These are phyloP conservation scores for Verticillium nubilum DNA, from an alignment of 2,329 filamentous ascomycete genomes.

Conservation along the genomic window DNA sequence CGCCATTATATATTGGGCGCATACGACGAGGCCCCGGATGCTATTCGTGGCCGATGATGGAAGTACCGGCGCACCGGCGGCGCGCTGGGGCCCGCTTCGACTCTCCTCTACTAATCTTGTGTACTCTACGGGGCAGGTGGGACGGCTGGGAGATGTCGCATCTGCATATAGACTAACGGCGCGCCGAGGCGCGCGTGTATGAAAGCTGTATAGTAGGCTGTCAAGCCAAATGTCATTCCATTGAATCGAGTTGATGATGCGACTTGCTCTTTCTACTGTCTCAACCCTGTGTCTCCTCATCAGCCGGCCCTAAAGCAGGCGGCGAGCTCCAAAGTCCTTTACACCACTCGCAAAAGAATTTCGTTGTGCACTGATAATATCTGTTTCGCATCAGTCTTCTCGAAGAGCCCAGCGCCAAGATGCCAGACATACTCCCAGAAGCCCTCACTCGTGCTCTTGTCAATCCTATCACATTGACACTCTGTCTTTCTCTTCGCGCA, in stretches of 20 bases:
- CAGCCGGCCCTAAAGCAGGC: neutral
- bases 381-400: conserved; percentile 12
- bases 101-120: conserved; percentile 8
- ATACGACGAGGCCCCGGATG: neutral
- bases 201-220: conserved; percentile 14
- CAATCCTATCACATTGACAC: conserved; percentile 21
- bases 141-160: neutral
- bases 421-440: conserved; percentile 12
- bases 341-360: conserved; percentile 21
- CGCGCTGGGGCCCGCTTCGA: conserved; percentile 1
- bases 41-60: neutral
- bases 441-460: conserved; percentile 1
- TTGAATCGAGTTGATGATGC: neutral
- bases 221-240: conserved; percentile 4
- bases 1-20: neutral
- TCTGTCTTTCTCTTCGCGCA: conserved; percentile 6
- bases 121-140: conserved; percentile 8
- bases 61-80: neutral
- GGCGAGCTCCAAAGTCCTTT: neutral
- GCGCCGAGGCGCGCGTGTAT: conserved; percentile 7
- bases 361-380: conserved; percentile 28
- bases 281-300: neutral
- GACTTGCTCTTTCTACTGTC: neutral
- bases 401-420: neutral
- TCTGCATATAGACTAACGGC: conserved; percentile 12